phyloP scores from a whole-genome alignment of 768 basidiomycete species.

The Hysterangium stoloniferum region DNA sequence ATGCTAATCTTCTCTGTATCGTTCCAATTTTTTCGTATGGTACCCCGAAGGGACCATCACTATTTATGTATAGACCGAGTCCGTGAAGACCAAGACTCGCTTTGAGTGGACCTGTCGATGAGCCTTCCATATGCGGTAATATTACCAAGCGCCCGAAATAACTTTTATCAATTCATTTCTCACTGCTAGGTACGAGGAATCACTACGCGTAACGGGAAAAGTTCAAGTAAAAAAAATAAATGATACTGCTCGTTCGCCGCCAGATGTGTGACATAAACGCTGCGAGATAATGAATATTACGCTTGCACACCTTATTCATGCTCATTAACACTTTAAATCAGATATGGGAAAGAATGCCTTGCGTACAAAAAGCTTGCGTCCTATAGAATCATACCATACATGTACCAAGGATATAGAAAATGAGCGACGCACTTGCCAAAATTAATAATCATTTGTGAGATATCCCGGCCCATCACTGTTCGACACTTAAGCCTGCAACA shows the following conservation, averaged over 20 bases:
- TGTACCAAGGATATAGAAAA: no score
- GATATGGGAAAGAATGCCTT: slow-evolving; percentile 91
- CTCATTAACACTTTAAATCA: slow-evolving; percentile 25
- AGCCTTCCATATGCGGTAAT: no score
- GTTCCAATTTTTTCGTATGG: slow-evolving; percentile 39
- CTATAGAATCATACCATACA: slow-evolving; percentile 77
- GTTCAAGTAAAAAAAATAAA: neutral
- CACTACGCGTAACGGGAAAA: neutral
- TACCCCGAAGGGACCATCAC: slow-evolving; percentile 24
- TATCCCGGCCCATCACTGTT: neutral
- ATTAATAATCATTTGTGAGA: neutral
- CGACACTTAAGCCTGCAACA: neutral
- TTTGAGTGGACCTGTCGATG: no score
- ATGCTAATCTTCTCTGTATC: slow-evolving; percentile 51
- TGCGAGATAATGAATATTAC: no score
- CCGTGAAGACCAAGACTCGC: no score
- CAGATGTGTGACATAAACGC: no score
- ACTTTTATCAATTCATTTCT: no score
- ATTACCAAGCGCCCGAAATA: no score
- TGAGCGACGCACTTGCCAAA: no score
- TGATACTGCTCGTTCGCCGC: no score
- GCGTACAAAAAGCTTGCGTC: slow-evolving; percentile 82
- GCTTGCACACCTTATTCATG: no score
- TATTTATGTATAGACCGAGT: no score
- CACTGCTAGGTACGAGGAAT: neutral